Percentiles rank a stretch among this genome's conserved stretches.
These are phyloP conservation scores for Endogone sp. DNA, from an alignment of 192 early-diverging fungal genomes.

Conservation along the genomic window DNA sequence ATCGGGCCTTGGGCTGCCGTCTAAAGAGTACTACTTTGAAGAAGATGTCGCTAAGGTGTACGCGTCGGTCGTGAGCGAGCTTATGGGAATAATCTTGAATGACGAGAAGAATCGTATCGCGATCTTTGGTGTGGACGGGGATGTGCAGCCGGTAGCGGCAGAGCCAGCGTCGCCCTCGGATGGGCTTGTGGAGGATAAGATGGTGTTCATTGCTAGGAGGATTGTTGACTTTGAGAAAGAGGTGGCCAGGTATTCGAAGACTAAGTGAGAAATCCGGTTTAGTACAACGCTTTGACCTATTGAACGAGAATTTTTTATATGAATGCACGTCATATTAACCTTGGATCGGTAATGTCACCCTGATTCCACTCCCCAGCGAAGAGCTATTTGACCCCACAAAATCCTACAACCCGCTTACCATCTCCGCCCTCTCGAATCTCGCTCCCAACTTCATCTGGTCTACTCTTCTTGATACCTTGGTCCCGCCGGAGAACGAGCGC, in stretches of 20 bases:
- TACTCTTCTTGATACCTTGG: constrained; percentile 23
- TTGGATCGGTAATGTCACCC: too few species aligned
- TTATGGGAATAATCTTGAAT: constrained; percentile 33
- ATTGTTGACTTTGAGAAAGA: constrained; percentile 55
- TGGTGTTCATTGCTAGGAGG: constrained; percentile 28
- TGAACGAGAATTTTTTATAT: too few species aligned
- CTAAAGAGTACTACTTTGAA: constrained; percentile 62
- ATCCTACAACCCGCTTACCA: constrained; percentile 44
- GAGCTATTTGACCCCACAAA: constrained; percentile 42
- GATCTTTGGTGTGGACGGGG: background rate
- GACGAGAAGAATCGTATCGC: constrained; percentile 3
- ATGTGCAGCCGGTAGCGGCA: background rate
- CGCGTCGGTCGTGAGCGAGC: constrained; percentile 31
- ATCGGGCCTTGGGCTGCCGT: constrained; percentile 53
- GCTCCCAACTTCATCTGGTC: constrained; percentile 35
- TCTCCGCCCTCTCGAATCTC: constrained; percentile 23
- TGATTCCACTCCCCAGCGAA: constrained; percentile 28
- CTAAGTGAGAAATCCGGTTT: constrained; percentile 19
- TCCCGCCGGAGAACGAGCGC: constrained; percentile 14
- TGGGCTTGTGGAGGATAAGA: background rate
- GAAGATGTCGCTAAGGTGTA: constrained; percentile 37
- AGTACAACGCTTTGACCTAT: too few species aligned
- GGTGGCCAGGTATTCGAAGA: constrained; percentile 44
- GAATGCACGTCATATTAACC: too few species aligned
- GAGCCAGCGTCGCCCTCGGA: background rate